A percentile compares a stretch with the other conserved stretches of the same genome.
phyloP scores from a whole-genome alignment of 1,284 basidiomycete species.

The Agroathelia rolfsii region DNA sequence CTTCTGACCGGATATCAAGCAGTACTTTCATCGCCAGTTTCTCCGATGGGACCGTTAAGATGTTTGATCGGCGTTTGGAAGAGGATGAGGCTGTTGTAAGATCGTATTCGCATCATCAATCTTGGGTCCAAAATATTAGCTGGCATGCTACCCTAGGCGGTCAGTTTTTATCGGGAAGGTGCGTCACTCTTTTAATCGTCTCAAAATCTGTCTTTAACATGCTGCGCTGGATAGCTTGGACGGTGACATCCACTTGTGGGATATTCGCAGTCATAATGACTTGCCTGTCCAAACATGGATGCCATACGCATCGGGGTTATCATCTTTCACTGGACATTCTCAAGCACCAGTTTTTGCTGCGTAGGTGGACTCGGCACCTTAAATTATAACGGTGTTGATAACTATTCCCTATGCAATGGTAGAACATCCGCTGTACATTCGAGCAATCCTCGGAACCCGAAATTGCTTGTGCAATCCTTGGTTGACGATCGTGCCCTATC shows the following conservation, averaged over 20 bases:
- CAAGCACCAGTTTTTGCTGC: constrained; percentile 80
- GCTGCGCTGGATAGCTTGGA: constrained; percentile 51
- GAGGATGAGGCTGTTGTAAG: constrained; percentile 81
- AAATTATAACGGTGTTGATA: constrained; percentile 7
- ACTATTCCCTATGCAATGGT: constrained; percentile 8
- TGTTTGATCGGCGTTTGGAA: constrained; percentile 87
- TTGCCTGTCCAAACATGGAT: constrained; percentile 59
- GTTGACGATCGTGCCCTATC: constrained; percentile 33
- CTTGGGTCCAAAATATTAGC: constrained; percentile 89
- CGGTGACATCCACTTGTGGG: constrained; percentile 90
- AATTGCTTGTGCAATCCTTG: constrained; percentile 48
- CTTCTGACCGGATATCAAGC: constrained; percentile 70
- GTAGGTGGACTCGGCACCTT: constrained; percentile 38
- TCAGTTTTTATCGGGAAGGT: constrained; percentile 89
- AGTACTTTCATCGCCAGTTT: constrained; percentile 87
- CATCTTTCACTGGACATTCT: constrained; percentile 83
- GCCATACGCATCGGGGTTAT: constrained; percentile 64
- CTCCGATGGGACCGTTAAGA: constrained; percentile 83
- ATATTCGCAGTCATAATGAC: constrained; percentile 67
- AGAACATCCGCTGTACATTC: constrained; percentile 57
- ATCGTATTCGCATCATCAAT: constrained; percentile 74
- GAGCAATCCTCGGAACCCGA: constrained; percentile 54
- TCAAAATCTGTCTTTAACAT: neutral
- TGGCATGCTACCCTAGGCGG: constrained; percentile 69
- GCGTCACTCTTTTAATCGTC: constrained; percentile 14